Conservation (phyloP, 768 basidiomycete genomes). For the Clitopilus passeckerianus region DNA sequence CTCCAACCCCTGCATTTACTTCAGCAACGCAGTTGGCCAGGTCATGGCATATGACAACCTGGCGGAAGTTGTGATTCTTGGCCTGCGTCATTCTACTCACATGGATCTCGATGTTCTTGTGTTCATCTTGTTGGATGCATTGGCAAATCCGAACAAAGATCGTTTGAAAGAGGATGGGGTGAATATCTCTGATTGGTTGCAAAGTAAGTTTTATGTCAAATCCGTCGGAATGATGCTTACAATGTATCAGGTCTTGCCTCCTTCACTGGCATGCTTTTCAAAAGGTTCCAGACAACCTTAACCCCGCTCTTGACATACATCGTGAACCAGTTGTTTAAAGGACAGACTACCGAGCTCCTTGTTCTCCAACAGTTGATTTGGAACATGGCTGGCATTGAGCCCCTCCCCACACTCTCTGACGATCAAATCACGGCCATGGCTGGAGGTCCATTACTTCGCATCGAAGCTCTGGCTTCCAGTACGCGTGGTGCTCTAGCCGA, state of each 20-base stretch:
- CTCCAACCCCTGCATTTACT: constrained; percentile 90
- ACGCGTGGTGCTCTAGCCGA: constrained; percentile 74
- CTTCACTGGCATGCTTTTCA: constrained; percentile 90
- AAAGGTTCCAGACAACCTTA: constrained; percentile 80
- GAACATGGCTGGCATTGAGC: constrained; percentile 95
- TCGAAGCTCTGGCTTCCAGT: constrained; percentile 80
- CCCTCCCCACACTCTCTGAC: constrained; percentile 84
- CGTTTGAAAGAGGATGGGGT: constrained; percentile 91
- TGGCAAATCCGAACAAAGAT: constrained; percentile 77
- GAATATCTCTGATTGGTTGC: constrained; percentile 86
- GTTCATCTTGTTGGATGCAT: constrained; percentile 80
- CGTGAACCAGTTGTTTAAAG: constrained; percentile 82
- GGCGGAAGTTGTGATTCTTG: constrained; percentile 84
- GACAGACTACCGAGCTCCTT: constrained; percentile 82
- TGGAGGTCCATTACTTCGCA: constrained; percentile 81
- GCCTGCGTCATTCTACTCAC: constrained; percentile 81
- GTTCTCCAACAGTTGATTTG: constrained; percentile 90
- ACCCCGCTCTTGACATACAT: constrained; percentile 85
- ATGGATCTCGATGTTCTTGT: constrained; percentile 94
- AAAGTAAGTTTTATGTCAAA: constrained; percentile 57
- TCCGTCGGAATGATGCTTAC: constrained; percentile 10
- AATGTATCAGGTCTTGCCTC: constrained; percentile 70
- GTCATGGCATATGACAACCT: constrained; percentile 97
- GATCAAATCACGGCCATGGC: constrained; percentile 87
- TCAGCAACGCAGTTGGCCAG: constrained; percentile 84